These are phyloP conservation scores for Aspergillus nanangensis DNA, from an alignment of 495 filamentous ascomycete species.

Conservation along the genomic window DNA sequence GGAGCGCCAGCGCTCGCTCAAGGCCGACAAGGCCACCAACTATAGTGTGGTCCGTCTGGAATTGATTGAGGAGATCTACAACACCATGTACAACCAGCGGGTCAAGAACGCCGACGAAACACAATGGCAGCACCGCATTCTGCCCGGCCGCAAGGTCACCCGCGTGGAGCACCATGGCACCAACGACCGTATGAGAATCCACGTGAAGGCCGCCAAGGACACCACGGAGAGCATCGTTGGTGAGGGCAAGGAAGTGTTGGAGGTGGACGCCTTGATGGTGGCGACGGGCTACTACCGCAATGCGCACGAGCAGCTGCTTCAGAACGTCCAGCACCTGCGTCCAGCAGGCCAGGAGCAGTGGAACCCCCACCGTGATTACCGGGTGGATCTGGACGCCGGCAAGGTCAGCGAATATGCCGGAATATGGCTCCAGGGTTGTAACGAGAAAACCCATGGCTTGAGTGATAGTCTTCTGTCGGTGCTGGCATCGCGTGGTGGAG, in stretches of 20 bases:
- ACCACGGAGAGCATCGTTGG: constrained; percentile 14
- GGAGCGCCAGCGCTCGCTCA: constrained; percentile 58
- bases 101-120: constrained; percentile 63
- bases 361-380: constrained; percentile 61
- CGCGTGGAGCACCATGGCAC: constrained; percentile 49
- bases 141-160: constrained; percentile 59
- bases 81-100: constrained; percentile 77
- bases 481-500: constrained; percentile 67
- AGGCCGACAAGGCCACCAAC: constrained; percentile 73
- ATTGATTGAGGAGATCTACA: constrained; percentile 82
- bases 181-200: constrained; percentile 36
- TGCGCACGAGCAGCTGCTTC: constrained; percentile 73
- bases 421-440: constrained; percentile 93
- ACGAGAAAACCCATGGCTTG: constrained; percentile 85
- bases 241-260: constrained; percentile 53
- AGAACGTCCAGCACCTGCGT: constrained; percentile 57
- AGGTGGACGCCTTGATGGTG: constrained; percentile 76
- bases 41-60: constrained; percentile 89
- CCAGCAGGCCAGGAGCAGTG: constrained; percentile 42
- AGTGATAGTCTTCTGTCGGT: constrained; percentile 79
- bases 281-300: constrained; percentile 84
- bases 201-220: constrained; percentile 26
- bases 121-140: constrained; percentile 76
- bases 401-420: constrained; percentile 62
- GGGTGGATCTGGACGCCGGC: constrained; percentile 59